Evolutionary conservation across 805 yeast species (phyloP), one percentile per base, ranked within the genome.

Genomic region (Cyberlindnera bimundalis): DNA sequence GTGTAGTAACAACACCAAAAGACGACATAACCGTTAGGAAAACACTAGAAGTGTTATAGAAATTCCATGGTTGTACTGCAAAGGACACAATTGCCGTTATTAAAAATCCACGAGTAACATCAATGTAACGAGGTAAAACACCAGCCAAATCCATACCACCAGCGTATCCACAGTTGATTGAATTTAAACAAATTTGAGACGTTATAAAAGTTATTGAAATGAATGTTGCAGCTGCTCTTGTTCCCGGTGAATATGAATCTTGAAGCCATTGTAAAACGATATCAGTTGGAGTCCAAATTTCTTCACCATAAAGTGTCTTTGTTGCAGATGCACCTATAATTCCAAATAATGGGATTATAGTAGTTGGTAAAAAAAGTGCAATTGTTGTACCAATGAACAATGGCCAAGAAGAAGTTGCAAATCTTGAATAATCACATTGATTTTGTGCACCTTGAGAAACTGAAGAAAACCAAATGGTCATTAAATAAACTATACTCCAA

Each of bases 171-270:
- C 39, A 33, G 29, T 31, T 35, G 21, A 43, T 35, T 2, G 60
- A 43, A 40, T 67, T 66, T 42, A 63, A 47, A 19, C 62, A 51
- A 13, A 65, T 27, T 44, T 67, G 70, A 15, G 66, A 63, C 5
- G 51, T 42, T 21, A 61, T 42, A 38, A 66, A 65, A 4, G 62
- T 46, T 2, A 64, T 23, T 1, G 65, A 66, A n/a, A 58, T 49
- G 42, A 68, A 67, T 45, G 67, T 65, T 10, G 64, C 57, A 12
- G 66, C 72, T 6, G 69, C 69, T 43, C 73, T 55, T 4, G 62
- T 53, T 25, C 55, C 56, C 11, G 67, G 46, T 5, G 58, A 35
- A 30, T 65, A 67, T 24, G 58, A 48, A 19, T 58, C 56, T 9
- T 47, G 36, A 36, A 71, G 41, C 75, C 75, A 70, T 46, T 56